Percentiles rank a stretch among this genome's conserved stretches.
These are phyloP conservation scores for Skeletonema costatum DNA, from an alignment of 108 stramenopile genomes.

Conservation along the genomic window DNA sequence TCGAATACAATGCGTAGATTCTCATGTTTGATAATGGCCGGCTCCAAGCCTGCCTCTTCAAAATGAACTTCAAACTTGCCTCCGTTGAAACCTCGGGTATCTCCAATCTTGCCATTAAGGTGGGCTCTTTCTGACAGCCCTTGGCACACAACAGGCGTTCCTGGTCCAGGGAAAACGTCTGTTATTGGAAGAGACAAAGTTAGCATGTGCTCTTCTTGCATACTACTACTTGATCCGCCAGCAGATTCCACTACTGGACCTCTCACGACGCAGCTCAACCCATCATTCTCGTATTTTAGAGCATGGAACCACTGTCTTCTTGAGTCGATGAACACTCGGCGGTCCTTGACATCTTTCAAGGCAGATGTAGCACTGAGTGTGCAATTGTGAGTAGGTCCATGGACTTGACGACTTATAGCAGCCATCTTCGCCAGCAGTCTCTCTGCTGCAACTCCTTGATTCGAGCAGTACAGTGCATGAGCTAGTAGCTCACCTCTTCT, in stretches of 20 bases:
- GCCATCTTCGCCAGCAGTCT: neutral
- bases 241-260: neutral
- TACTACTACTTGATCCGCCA: no score
- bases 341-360: neutral
- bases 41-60: conserved; percentile 1
- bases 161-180: neutral
- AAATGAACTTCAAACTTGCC: neutral
- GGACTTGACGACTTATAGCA: neutral
- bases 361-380: neutral
- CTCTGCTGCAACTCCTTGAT: neutral
- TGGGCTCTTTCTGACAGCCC: neutral
- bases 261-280: neutral
- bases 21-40: neutral
- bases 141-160: neutral
- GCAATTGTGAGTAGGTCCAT: neutral
- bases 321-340: neutral
- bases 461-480: neutral
- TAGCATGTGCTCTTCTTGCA: neutral
- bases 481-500: neutral
- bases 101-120: conserved; percentile 7
- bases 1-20: neutral
- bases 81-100: neutral
- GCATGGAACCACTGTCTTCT: neutral
- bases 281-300: neutral
- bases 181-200: neutral